Conservation (phyloP, 1,139 yeast genomes). For the Yamadazyma spencermartinsiae region DNA sequence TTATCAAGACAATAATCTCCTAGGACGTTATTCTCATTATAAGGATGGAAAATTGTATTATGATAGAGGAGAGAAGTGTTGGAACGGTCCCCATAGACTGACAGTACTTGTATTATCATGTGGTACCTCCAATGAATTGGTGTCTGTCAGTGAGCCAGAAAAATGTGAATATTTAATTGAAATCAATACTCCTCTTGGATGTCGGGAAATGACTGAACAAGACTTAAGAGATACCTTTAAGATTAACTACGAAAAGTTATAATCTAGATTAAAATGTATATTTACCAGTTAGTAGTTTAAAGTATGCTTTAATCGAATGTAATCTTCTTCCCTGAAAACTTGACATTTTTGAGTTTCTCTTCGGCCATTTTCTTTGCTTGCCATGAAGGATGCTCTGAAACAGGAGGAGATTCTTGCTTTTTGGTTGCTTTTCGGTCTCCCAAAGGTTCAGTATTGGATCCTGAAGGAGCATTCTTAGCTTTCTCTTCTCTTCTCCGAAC, state of each 20-base stretch:
- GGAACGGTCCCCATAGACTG: slow-evolving; percentile 91
- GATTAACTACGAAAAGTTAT: slow-evolving; percentile 27
- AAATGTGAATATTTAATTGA: slow-evolving; percentile 76
- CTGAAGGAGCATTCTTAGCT: slow-evolving; percentile 40
- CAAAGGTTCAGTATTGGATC: slow-evolving; percentile 41
- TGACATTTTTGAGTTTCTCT: slow-evolving; percentile 61
- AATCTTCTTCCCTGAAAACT: slow-evolving; percentile 83
- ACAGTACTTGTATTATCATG: slow-evolving; percentile 68
- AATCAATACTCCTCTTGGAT: slow-evolving; percentile 70
- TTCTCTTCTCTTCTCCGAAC: slow-evolving; percentile 62
- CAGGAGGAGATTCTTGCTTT: not conserved
- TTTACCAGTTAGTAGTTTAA: not conserved
- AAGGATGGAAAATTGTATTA: slow-evolving; percentile 42
- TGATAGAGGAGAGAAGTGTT: slow-evolving; percentile 76
- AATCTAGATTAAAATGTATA: slow-evolving; percentile 6
- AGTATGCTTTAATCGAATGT: slow-evolving; percentile 47
- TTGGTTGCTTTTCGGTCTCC: slow-evolving; percentile 31
- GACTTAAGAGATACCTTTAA: slow-evolving; percentile 28
- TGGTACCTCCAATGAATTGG: slow-evolving; percentile 56
- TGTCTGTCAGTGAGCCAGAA: slow-evolving; percentile 81
- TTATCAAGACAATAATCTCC: slow-evolving; percentile 57
- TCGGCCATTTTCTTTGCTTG: slow-evolving; percentile 77
- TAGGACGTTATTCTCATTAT: slow-evolving; percentile 52
- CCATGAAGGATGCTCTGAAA: slow-evolving; percentile 85
- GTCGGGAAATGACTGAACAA: slow-evolving; percentile 41